Evolutionary conservation across 345 rosid species (phyloP).

Genomic region (Chamaenerion angustifolium): DNA sequence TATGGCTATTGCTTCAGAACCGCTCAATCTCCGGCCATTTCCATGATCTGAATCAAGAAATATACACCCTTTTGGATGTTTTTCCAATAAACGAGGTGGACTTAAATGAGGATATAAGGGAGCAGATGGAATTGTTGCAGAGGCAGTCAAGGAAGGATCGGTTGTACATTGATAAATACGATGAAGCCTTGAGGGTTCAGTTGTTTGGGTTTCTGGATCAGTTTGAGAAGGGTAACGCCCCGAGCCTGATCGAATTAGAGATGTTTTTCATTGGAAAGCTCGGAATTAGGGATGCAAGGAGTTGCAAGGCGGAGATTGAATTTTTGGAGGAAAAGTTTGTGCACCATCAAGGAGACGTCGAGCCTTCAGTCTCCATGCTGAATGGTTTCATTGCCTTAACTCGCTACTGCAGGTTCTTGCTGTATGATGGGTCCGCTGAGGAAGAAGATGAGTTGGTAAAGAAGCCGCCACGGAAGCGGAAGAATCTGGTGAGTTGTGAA

Average conservation of each 20-base stretch:
- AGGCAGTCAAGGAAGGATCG: conserved; percentile 44
- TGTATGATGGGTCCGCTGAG: conserved; percentile 45
- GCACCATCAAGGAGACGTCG: conserved; percentile 69
- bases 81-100: conserved; percentile 42
- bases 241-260: conserved; percentile 22
- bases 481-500: conserved; percentile 55
- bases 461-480: conserved; percentile 23
- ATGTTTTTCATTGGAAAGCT: conserved; percentile 47
- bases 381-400: conserved; percentile 73
- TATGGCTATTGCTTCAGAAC: conserved; percentile 82
- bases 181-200: conserved; percentile 42
- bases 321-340: conserved; percentile 89
- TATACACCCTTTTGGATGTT: conserved; percentile 79
- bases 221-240: conserved; percentile 53
- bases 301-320: conserved; percentile 61
- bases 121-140: conserved; percentile 60
- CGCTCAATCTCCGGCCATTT: conserved; percentile 79
- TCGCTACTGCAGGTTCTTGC: conserved; percentile 62
- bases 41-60: conserved; percentile 85
- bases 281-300: conserved; percentile 42
- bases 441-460: conserved; percentile 30
- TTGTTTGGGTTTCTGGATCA: conserved; percentile 50
- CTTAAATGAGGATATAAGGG: conserved; percentile 65
- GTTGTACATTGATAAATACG: conserved; percentile 48
- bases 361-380: conserved; percentile 70